Evolutionary conservation across 192 early-diverging fungal genomes (phyloP).

Genomic region (Chytriomyces sp.): DNA sequence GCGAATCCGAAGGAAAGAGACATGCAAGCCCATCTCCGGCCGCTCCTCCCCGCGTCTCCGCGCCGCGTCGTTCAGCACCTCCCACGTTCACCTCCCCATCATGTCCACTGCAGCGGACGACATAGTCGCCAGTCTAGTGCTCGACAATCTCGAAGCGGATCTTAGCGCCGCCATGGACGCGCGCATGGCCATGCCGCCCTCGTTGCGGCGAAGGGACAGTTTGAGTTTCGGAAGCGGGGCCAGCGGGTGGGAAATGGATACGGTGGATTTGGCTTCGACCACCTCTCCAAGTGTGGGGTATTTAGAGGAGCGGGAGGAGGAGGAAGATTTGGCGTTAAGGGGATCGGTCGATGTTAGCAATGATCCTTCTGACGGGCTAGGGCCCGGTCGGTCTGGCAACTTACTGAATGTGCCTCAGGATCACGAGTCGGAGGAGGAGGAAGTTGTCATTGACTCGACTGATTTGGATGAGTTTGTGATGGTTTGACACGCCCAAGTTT

Average conservation of each 20-base stretch:
- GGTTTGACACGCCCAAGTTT: no score
- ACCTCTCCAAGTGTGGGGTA: background rate
- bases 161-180: background rate
- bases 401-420: no score
- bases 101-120: no score
- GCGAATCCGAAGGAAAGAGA: no score
- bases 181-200: background rate
- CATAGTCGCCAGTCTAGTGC: background rate
- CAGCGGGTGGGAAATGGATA: background rate
- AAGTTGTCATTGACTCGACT: background rate
- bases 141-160: background rate
- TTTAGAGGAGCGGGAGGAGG: background rate
- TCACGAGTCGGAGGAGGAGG: background rate
- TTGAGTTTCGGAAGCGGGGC: background rate
- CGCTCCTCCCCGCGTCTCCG: no score
- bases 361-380: background rate
- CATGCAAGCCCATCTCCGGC: no score
- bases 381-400: no score
- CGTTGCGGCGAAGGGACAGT: background rate
- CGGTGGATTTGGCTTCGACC: background rate
- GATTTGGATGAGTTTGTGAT: background rate
- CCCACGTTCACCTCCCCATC: no score
- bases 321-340: background rate
- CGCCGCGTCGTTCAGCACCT: no score
- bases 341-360: background rate